Conservation (phyloP, 2,329 filamentous ascomycete species). For the Tolypocladium capitatum region DNA sequence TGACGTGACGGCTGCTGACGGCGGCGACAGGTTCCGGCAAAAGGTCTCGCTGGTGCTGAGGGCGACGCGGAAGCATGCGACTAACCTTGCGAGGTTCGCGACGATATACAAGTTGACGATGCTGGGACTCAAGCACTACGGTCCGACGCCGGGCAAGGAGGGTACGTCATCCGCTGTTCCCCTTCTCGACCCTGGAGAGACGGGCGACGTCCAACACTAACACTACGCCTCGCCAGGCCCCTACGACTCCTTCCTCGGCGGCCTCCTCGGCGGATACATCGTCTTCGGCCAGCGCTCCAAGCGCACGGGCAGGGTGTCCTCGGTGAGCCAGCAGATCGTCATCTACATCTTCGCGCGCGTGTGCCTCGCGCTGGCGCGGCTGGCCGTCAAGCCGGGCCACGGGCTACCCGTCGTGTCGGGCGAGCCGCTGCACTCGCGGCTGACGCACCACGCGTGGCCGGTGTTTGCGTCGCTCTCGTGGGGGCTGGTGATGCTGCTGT, state of each 20-base stretch:
- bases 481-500: conserved; percentile 92
- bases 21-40: conserved; percentile 44
- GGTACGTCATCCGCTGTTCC: conserved; percentile 15
- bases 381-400: conserved; percentile 56
- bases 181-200: background rate
- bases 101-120: conserved; percentile 78
- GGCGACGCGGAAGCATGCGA: conserved; percentile 81
- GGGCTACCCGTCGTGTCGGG: conserved; percentile 37
- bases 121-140: conserved; percentile 56
- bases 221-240: conserved; percentile 31
- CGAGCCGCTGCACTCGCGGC: conserved; percentile 31
- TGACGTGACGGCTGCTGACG: conserved; percentile 7
- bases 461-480: conserved; percentile 84
- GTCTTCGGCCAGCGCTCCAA: conserved; percentile 63
- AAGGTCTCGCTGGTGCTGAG: conserved; percentile 67
- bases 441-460: conserved; percentile 72
- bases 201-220: background rate
- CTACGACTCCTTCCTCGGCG: conserved; percentile 76
- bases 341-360: conserved; percentile 96
- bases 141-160: conserved; percentile 46
- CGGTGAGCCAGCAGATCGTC: conserved; percentile 91
- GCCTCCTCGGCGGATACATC: conserved; percentile 78
- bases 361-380: conserved; percentile 66
- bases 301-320: conserved; percentile 56
- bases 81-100: conserved; percentile 84